Percentiles rank a stretch among this genome's conserved stretches.
phyloP scores from a whole-genome alignment of 179 eudicot species.

The Gypsophila paniculata region DNA sequence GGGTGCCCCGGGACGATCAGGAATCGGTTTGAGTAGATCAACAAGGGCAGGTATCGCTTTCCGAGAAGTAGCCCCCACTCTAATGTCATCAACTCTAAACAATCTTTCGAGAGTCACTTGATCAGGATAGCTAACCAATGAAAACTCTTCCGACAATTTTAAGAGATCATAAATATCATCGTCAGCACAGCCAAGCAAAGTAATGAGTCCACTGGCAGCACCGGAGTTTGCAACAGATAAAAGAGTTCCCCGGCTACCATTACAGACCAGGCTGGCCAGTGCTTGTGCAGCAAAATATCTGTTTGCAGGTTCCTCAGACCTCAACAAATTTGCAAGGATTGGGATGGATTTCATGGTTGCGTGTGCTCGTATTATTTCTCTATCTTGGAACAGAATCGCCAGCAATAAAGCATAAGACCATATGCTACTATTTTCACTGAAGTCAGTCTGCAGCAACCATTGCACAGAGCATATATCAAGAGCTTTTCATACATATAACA shows the following conservation, averaged over 20 bases:
- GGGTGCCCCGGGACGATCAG: slow-evolving; percentile 99
- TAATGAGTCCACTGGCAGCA: slow-evolving; percentile 73
- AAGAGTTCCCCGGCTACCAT: slow-evolving; percentile 97
- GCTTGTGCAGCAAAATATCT: slow-evolving; percentile 98
- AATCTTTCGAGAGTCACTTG: slow-evolving; percentile 95
- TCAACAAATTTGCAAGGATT: slow-evolving; percentile 70
- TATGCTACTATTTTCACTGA: slow-evolving; percentile 62
- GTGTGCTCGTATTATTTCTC: slow-evolving; percentile 81
- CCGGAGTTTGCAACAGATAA: slow-evolving; percentile 96
- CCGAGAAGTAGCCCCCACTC: slow-evolving; percentile 91
- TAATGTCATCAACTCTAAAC: slow-evolving; percentile 92
- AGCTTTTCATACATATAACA: neutral
- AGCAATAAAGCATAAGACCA: slow-evolving; percentile 83
- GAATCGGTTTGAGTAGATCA: slow-evolving; percentile 93
- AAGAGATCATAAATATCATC: slow-evolving; percentile 73
- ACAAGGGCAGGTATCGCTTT: slow-evolving; percentile 94
- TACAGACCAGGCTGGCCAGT: slow-evolving; percentile 82
- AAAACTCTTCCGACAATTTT: slow-evolving; percentile 74
- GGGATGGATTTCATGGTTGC: slow-evolving; percentile 87
- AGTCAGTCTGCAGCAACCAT: slow-evolving; percentile 49
- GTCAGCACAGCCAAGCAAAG: slow-evolving; percentile 92
- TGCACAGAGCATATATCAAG: slow-evolving; percentile 19
- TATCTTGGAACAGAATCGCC: slow-evolving; percentile 81
- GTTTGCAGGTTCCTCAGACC: slow-evolving; percentile 73
- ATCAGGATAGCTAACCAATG: slow-evolving; percentile 75